Percentiles rank a stretch among this genome's conserved stretches.
phyloP scores from a whole-genome alignment of 106 monocot genomes.

The Amphibolis antarctica region DNA sequence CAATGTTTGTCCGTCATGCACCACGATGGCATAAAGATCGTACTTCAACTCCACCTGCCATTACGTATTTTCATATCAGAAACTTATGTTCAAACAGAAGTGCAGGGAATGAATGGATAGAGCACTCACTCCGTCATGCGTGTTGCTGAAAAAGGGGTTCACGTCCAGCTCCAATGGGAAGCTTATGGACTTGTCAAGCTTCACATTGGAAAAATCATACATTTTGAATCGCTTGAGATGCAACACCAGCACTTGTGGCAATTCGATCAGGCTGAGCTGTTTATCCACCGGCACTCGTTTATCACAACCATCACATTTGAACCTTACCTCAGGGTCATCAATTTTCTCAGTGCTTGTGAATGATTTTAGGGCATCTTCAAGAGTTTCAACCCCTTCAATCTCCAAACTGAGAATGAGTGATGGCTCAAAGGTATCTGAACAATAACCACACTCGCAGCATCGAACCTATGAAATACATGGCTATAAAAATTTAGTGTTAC shows the following conservation, averaged over 20 bases:
- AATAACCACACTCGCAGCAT: conserved; percentile 54
- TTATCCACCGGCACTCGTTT: conserved; percentile 35
- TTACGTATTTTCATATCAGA: not conserved
- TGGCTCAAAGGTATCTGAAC: conserved; percentile 51
- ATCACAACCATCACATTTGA: conserved; percentile 58
- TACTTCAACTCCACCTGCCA: conserved; percentile 34
- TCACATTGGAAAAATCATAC: conserved; percentile 14
- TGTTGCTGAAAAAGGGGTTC: conserved; percentile 34
- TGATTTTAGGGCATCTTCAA: conserved; percentile 44
- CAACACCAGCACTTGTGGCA: conserved; percentile 46
- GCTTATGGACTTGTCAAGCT: conserved; percentile 46
- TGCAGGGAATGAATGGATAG: not conserved
- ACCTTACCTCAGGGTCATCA: conserved; percentile 38
- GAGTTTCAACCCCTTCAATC: conserved; percentile 33
- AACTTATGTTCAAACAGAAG: not conserved
- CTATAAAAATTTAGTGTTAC: not conserved
- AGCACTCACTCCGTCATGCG: conserved; percentile 17
- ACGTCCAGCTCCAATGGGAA: conserved; percentile 58
- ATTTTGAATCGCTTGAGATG: conserved; percentile 71
- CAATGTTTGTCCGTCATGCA: conserved; percentile 26
- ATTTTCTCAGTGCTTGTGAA: conserved; percentile 58
- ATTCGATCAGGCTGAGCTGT: conserved; percentile 44
- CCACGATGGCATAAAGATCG: conserved; percentile 51
- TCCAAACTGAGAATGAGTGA: conserved; percentile 61
- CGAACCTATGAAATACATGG: conserved; percentile 28